Conservation (phyloP, 1,139 yeast species). For the Candida sp. region DNA sequence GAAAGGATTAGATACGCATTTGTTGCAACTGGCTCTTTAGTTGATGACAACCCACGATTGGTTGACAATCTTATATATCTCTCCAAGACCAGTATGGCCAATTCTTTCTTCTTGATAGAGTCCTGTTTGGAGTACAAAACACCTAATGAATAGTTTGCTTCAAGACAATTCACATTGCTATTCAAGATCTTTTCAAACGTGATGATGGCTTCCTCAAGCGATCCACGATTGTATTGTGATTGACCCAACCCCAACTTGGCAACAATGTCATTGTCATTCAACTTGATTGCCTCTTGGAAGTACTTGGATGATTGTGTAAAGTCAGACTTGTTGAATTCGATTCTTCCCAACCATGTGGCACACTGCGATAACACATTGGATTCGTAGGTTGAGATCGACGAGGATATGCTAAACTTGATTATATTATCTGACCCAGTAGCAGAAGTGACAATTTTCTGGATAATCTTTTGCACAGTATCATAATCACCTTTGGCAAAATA, state of each 20-base stretch:
- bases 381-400: slow-evolving; percentile 31
- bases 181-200: slow-evolving; percentile 80
- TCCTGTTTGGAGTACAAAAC: slow-evolving; percentile 63
- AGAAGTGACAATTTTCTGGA: slow-evolving; percentile 51
- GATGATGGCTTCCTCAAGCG: slow-evolving; percentile 82
- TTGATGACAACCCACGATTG: slow-evolving; percentile 42
- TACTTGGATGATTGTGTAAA: slow-evolving; percentile 70
- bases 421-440: slow-evolving; percentile 23
- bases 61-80: slow-evolving; percentile 68
- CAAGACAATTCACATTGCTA: slow-evolving; percentile 70
- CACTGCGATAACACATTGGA: slow-evolving; percentile 69
- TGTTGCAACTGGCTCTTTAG: slow-evolving; percentile 66
- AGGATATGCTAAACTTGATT: slow-evolving; percentile 20
- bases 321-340: slow-evolving; percentile 62
- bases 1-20: slow-evolving; percentile 75
- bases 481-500: slow-evolving; percentile 65
- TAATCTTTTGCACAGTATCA: slow-evolving; percentile 59
- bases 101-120: slow-evolving; percentile 40
- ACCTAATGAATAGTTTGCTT: slow-evolving; percentile 79
- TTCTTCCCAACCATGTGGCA: slow-evolving; percentile 86
- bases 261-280: slow-evolving; percentile 63
- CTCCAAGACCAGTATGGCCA: slow-evolving; percentile 72
- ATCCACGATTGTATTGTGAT: slow-evolving; percentile 76
- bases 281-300: slow-evolving; percentile 74
- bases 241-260: slow-evolving; percentile 89